Evolutionary conservation across 345 rosid species (phyloP), one percentile per base, ranked within the genome.

Genomic region (Durio zibethinus): DNA sequence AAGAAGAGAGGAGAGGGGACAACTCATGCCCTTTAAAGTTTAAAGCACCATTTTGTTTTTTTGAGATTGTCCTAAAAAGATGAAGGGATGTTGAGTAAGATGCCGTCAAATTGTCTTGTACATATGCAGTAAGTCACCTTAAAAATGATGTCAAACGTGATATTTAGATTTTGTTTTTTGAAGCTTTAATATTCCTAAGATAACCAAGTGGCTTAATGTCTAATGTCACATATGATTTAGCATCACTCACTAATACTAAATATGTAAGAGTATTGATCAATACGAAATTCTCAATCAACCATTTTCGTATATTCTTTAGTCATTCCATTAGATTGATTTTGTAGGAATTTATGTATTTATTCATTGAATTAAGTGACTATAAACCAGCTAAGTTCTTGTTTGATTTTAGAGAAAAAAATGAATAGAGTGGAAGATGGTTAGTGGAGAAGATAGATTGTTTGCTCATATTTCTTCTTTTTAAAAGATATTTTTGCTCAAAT

Each of bases 31-130:
- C 2, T 27, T 29, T 59, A 18, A 16, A 50, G 54, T 50, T 21
- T 12, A 64, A 10, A 64, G 25, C 60, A 29, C 3, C 69, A 10
- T 10, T 15, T 14, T 10, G 15, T 36, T 50, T 42, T 75, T 53
- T 70, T 31, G 11, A 3, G 15, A 45, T 80, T 68, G 89, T 86
- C 87, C 52, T 35, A 2, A 53, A 82, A 83, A 86, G 85, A 63
- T 82, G 14, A 35, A 65, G 85, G 43, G 66, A 5, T 65, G 35
- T 79, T 52, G 79, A 87, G 85, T 78, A 77, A 73, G 10, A n/a
- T 83, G 85, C 87, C 86, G 89, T 84, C 87, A 76, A 84, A 6
- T 79, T 87, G 89, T 83, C 87, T 77, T 72, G 81, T 83, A 81
- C 82, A 86, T 82, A 79, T 82, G 84, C 81, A 72, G 0, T 45